These are phyloP conservation scores for Verticillium klebahnii DNA, from an alignment of 2,329 filamentous ascomycete genomes.

Conservation along the genomic window DNA sequence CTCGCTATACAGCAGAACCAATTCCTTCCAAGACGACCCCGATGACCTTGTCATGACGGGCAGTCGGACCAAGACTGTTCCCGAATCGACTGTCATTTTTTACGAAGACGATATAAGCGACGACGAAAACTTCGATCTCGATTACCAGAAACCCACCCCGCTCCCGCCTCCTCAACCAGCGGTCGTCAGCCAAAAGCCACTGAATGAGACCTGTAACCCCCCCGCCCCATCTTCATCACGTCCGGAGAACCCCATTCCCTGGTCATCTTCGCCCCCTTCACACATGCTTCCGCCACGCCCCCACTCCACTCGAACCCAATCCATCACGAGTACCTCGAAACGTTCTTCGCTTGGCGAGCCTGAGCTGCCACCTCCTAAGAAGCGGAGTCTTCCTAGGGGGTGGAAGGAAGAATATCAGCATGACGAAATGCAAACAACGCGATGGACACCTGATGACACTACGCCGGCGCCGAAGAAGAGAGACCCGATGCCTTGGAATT, in stretches of 20 bases:
- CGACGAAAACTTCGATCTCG: conserved; percentile 69
- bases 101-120: conserved; percentile 84
- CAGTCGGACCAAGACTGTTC: conserved; percentile 18
- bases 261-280: conserved; percentile 64
- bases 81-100: conserved; percentile 47
- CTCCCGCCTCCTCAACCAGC: conserved; percentile 29
- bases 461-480: conserved; percentile 30
- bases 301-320: conserved; percentile 8
- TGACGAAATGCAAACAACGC: conserved; percentile 15
- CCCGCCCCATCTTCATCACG: conserved; percentile 13
- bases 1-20: conserved; percentile 38
- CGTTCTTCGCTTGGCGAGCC: conserved; percentile 30
- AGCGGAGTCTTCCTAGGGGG: conserved; percentile 59
- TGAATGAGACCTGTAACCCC: conserved; percentile 17
- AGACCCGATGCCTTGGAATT: conserved; percentile 58
- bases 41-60: conserved; percentile 10
- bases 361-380: conserved; percentile 39
- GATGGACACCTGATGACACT: conserved; percentile 5
- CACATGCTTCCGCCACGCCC: conserved; percentile 36
- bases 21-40: conserved; percentile 42
- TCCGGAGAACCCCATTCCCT: conserved; percentile 44
- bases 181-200: conserved; percentile 18
- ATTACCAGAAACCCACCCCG: conserved; percentile 57
- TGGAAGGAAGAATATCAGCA: conserved; percentile 26
- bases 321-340: conserved; percentile 29